phyloP scores from a whole-genome alignment of 2,329 filamentous ascomycete species.

The Talaromyces pinophilus region DNA sequence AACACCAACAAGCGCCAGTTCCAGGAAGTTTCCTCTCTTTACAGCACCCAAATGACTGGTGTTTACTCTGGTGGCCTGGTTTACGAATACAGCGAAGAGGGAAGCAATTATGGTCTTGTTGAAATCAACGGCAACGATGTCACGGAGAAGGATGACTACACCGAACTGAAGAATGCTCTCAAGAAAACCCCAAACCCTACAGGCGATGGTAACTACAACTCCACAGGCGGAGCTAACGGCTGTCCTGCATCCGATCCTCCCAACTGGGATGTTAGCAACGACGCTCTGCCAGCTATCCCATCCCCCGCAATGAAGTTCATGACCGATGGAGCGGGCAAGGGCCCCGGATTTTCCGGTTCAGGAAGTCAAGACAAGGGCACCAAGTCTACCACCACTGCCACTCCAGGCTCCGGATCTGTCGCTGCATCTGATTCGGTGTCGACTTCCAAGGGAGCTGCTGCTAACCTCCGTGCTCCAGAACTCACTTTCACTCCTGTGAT shows the following conservation, averaged over 20 bases:
- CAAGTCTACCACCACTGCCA: slow-evolving; percentile 50
- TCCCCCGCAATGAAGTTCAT: slow-evolving; percentile 58
- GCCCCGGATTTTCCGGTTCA: slow-evolving; percentile 56
- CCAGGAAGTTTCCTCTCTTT: slow-evolving; percentile 75
- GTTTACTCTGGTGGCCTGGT: slow-evolving; percentile 96
- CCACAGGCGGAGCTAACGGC: slow-evolving; percentile 52
- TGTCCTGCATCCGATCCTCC: slow-evolving; percentile 56
- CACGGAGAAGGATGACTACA: slow-evolving; percentile 64
- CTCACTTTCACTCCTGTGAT: slow-evolving; percentile 54
- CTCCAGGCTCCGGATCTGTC: slow-evolving; percentile 51
- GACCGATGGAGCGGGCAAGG: slow-evolving; percentile 59
- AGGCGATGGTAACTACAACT: slow-evolving; percentile 63
- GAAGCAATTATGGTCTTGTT: slow-evolving; percentile 78
- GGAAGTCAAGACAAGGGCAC: slow-evolving; percentile 60
- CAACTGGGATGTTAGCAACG: slow-evolving; percentile 59
- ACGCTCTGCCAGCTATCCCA: slow-evolving; percentile 60
- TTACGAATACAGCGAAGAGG: slow-evolving; percentile 92
- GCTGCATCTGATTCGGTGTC: slow-evolving; percentile 32
- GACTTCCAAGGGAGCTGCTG: slow-evolving; percentile 45
- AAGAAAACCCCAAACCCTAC: slow-evolving; percentile 52
- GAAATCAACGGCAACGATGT: slow-evolving; percentile 59
- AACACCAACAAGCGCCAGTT: slow-evolving; percentile 79
- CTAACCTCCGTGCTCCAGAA: slow-evolving; percentile 47
- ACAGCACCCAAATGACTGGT: slow-evolving; percentile 76
- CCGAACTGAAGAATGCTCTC: slow-evolving; percentile 55